phyloP scores from a whole-genome alignment of 179 eudicot genomes.

The Beta corolliflora region DNA sequence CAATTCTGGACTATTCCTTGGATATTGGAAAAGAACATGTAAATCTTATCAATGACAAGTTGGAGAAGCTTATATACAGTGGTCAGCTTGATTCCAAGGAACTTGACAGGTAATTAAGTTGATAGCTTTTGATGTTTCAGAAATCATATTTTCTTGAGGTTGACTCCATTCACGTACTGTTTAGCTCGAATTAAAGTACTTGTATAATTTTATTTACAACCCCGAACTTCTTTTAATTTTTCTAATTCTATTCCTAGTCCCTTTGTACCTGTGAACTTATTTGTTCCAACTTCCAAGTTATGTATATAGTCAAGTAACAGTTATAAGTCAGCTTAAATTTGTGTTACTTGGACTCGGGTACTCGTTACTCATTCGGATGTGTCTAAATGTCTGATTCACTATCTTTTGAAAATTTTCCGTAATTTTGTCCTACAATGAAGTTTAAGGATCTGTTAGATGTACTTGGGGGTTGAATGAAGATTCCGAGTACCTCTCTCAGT shows the following conservation, averaged over 20 bases:
- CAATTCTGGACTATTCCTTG: conserved; percentile 82
- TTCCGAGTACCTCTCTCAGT: neutral
- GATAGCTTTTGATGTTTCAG: neutral
- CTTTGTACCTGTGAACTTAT: neutral
- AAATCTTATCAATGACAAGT: conserved; percentile 74
- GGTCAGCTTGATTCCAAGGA: conserved; percentile 93
- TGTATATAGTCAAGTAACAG: neutral
- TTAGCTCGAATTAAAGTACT: neutral
- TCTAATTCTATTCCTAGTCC: no score
- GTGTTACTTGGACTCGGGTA: no score
- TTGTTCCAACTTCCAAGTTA: neutral
- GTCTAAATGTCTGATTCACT: no score
- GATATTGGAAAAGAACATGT: conserved; percentile 97
- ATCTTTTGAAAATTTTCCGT: no score
- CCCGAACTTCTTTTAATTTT: no score
- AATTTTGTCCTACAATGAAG: no score
- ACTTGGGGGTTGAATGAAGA: no score
- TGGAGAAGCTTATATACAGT: conserved; percentile 89
- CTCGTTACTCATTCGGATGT: no score
- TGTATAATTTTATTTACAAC: no score
- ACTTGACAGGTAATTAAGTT: conserved; percentile 66
- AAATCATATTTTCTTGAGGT: neutral
- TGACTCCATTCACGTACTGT: neutral
- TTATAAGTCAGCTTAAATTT: no score
- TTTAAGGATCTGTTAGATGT: no score